Base-by-base conservation (phyloP, 2,329 filamentous ascomycete genomes). In the Penicillium occitanis region DNA sequence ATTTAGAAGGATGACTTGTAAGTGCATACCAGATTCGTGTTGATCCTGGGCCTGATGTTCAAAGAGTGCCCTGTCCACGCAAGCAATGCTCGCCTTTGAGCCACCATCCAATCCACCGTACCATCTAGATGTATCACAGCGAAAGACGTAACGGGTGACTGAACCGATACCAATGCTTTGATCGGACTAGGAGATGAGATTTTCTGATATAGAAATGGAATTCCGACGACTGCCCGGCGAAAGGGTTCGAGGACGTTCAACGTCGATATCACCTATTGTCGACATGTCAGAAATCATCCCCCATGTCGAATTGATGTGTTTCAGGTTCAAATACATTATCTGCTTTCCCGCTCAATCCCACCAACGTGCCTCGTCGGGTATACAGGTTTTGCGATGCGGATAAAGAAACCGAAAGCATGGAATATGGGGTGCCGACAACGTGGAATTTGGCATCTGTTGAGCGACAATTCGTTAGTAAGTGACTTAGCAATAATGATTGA, bases 61-160 rank as follows among this genome's bases (percentile, higher is more conserved):
- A 99, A 83, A 0, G 92, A 93, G 76, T 96, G 91, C 33, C 95
- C 95, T 0, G 94, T 97, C 95, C 95, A 99, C 64, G 95, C 95
- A n/a, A 98, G 84, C 63, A 99, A 84, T 1, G 93, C 93, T 70
- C 91, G 90, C 68, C 92, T 87, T 76, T 98, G 93, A 6, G 92
- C 87, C 8, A 99, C 83, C 83, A 97, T 91, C 94, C 95, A 99
- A 80, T 99, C 95, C 66, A 93, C 89, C 4, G 93, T 92, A 66
- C 95, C 95, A 81, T 99, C 93, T 61, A 99, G 87, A 75, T 94
- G 91, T 30, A 99, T 85, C 7, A 96, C 88, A 13, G 91, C 89
- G 71, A 99, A 93, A 5, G 93, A 93, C 0, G 93, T 95, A 62
- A 90, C 88, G 4, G 92, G 88, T 5, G 92, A 92, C 76, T 93